Conservation (phyloP, 345 rosid species). For the Pistacia integerrima region DNA sequence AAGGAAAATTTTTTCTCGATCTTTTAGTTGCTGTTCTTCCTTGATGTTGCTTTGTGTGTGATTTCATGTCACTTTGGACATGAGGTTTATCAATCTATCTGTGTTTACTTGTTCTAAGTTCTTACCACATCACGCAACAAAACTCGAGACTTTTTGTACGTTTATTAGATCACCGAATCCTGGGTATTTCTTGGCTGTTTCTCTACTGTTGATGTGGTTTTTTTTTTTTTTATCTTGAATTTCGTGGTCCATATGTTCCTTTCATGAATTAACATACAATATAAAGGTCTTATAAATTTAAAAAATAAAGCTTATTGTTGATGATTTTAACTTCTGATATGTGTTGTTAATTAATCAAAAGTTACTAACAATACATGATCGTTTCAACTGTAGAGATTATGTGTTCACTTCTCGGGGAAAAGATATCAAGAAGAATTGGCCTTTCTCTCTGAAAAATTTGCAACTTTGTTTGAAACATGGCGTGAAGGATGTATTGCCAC, state of each 20-base stretch:
- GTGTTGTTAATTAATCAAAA: constrained; percentile 1
- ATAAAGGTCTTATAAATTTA: constrained; percentile 20
- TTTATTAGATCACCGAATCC: constrained; percentile 26
- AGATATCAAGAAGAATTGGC: constrained; percentile 87
- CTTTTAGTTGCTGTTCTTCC: constrained; percentile 13
- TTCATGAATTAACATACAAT: constrained; percentile 30
- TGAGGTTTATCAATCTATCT: neutral
- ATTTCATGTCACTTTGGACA: constrained; percentile 38
- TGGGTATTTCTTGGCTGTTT: constrained; percentile 33
- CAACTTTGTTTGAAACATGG: constrained; percentile 89
- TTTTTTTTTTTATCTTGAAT: constrained; percentile 23
- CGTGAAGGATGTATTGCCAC: constrained; percentile 82
- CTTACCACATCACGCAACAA: constrained; percentile 17
- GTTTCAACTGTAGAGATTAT: constrained; percentile 76
- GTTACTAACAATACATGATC: constrained; percentile 16
- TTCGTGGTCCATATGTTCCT: constrained; percentile 24
- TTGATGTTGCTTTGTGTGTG: constrained; percentile 28
- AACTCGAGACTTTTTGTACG: constrained; percentile 15
- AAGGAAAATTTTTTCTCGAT: constrained; percentile 5
- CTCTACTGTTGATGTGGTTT: constrained; percentile 22
- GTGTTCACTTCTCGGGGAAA: constrained; percentile 68
- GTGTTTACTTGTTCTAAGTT: constrained; percentile 14
- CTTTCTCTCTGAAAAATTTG: constrained; percentile 72
- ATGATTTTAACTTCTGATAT: neutral
- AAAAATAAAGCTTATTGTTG: neutral